Evolutionary conservation across 495 filamentous ascomycete species (phyloP).

Genomic region (Aspergillus sclerotiicarbonarius): DNA sequence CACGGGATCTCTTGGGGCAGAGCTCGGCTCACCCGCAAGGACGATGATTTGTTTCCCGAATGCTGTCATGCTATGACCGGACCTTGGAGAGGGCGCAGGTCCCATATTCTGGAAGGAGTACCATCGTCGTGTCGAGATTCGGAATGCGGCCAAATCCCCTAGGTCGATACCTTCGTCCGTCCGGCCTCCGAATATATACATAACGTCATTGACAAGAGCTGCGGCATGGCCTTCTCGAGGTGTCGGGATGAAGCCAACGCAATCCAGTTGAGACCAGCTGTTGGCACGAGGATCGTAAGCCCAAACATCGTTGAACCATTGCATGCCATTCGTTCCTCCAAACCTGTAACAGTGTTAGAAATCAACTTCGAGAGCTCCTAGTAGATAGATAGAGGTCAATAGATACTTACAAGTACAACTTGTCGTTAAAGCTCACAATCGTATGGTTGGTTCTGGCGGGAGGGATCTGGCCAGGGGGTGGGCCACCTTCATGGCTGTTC

Average conservation of each 20-base stretch:
- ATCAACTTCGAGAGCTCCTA: not conserved
- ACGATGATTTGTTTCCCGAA: conserved; percentile 90
- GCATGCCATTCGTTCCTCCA: conserved; percentile 88
- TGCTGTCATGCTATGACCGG: conserved; percentile 96
- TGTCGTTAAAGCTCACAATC: conserved; percentile 87
- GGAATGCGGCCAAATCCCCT: conserved; percentile 92
- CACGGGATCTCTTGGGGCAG: conserved; percentile 69
- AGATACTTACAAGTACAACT: conserved; percentile 80
- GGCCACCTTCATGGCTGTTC: conserved; percentile 67
- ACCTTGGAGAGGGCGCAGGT: conserved; percentile 86
- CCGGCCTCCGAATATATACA: conserved; percentile 99
- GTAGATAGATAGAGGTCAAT: not conserved
- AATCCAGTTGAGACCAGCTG: conserved; percentile 83
- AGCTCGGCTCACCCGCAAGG: conserved; percentile 90
- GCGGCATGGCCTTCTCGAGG: conserved; percentile 94
- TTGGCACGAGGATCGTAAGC: conserved; percentile 82
- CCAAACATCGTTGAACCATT: conserved; percentile 99
- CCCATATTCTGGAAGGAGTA: conserved; percentile 99
- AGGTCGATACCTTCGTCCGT: conserved; percentile 88
- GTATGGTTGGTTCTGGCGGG: conserved; percentile 94
- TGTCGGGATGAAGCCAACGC: conserved; percentile 93
- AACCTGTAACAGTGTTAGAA: conserved; percentile 57
- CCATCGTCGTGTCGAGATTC: conserved; percentile 88
- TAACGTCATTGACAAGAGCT: conserved; percentile 89
- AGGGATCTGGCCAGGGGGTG: conserved; percentile 67